Evolutionary conservation across 2,329 filamentous ascomycete genomes (phyloP).

Genomic region (Penicillium sp.): DNA sequence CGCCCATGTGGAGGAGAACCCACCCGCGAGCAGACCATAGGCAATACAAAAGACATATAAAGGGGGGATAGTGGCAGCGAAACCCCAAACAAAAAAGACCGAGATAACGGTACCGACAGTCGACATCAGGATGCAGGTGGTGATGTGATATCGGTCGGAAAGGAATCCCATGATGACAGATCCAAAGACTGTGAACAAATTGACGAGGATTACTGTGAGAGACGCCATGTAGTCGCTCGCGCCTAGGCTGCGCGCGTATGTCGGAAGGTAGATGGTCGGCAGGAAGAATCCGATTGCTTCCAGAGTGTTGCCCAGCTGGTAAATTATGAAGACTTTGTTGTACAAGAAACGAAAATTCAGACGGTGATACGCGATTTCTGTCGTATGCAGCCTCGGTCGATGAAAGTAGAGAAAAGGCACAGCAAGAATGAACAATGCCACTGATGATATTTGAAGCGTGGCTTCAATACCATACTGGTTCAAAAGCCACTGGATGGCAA

Average conservation of each 20-base stretch:
- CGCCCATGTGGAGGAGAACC: constrained; percentile 19
- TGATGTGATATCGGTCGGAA: constrained; percentile 18
- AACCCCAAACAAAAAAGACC: constrained; percentile 19
- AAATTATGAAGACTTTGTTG: constrained; percentile 22
- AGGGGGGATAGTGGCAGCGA: constrained; percentile 9
- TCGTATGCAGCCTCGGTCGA: constrained; percentile 22
- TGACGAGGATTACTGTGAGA: constrained; percentile 23
- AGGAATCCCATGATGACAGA: constrained; percentile 31
- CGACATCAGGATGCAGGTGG: constrained; percentile 15
- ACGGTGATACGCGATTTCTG: constrained; percentile 14
- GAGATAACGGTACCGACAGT: constrained; percentile 16
- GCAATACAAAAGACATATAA: constrained; percentile 16
- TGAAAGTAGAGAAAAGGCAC: constrained; percentile 30
- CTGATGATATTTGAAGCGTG: constrained; percentile 22
- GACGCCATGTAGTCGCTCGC: constrained; percentile 16
- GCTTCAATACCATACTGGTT: constrained; percentile 21
- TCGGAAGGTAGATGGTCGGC: constrained; percentile 30
- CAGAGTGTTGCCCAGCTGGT: constrained; percentile 33
- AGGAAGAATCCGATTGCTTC: constrained; percentile 32
- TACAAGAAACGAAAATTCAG: constrained; percentile 29
- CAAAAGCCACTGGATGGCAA: constrained; percentile 26
- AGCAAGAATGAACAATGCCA: constrained; percentile 33
- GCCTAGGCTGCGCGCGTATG: constrained; percentile 22
- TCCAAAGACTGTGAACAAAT: constrained; percentile 27
- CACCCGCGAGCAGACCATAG: constrained; percentile 17